Conservation (phyloP, 371 early-diverging fungal species). For the Cokeromyces recurvatus region DNA sequence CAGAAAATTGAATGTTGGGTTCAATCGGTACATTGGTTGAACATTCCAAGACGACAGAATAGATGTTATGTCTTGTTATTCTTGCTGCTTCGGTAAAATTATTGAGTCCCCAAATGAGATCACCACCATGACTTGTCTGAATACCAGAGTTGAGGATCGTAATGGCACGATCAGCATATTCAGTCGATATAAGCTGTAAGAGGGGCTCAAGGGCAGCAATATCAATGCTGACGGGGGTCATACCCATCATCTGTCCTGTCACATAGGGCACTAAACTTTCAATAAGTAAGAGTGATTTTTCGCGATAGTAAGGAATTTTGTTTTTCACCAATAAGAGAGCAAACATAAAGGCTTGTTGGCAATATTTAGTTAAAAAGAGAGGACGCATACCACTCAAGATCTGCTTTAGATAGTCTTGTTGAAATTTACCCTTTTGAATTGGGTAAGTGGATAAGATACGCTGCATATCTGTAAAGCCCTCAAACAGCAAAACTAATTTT, state of each 20-base stretch:
- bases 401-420: slow-evolving; percentile 73
- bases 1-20: slow-evolving; percentile 43
- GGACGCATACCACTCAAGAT: slow-evolving; percentile 58
- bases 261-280: slow-evolving; percentile 62
- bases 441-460: slow-evolving; percentile 59
- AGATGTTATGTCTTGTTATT: slow-evolving; percentile 45
- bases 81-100: slow-evolving; percentile 27
- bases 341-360: slow-evolving; percentile 59
- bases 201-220: slow-evolving; percentile 46
- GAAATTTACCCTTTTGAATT: slow-evolving; percentile 61
- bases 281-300: slow-evolving; percentile 60
- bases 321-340: slow-evolving; percentile 64
- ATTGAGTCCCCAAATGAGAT: slow-evolving; percentile 32
- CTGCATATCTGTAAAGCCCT: slow-evolving; percentile 45
- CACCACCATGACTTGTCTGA: slow-evolving; percentile 18
- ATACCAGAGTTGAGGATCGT: slow-evolving; percentile 68
- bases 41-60: slow-evolving; percentile 49
- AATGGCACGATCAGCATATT: slow-evolving; percentile 63
- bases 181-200: slow-evolving; percentile 59
- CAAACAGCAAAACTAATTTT: slow-evolving; percentile 49
- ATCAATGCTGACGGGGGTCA: slow-evolving; percentile 16
- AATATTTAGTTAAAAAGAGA: slow-evolving; percentile 58
- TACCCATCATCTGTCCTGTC: slow-evolving; percentile 20
- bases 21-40: slow-evolving; percentile 40
- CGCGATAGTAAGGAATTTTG: slow-evolving; percentile 54